phyloP scores from a whole-genome alignment of 2,329 filamentous ascomycete species.

The Fusarium citri region DNA sequence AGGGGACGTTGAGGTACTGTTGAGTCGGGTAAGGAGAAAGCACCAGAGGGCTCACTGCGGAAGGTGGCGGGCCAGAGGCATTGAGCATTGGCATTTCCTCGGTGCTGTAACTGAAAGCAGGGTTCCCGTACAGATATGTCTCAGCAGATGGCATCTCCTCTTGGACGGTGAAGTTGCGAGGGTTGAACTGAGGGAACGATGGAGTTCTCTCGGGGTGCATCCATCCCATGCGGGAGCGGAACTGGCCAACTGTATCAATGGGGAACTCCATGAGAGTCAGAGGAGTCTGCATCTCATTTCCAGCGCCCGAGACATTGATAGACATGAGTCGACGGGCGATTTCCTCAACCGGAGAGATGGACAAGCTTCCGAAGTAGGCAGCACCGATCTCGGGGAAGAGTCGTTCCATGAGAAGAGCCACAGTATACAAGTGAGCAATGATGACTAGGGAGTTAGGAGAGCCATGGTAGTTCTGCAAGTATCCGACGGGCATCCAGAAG shows the following conservation, averaged over 20 bases:
- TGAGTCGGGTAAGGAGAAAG: conserved; percentile 66
- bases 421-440: conserved; percentile 91
- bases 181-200: conserved; percentile 71
- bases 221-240: conserved; percentile 77
- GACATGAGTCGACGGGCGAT: conserved; percentile 81
- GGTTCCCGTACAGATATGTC: conserved; percentile 66
- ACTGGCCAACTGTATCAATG: conserved; percentile 74
- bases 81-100: conserved; percentile 70
- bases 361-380: conserved; percentile 85
- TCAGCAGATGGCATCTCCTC: conserved; percentile 58
- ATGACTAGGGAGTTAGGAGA: conserved; percentile 84
- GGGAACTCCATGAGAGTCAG: conserved; percentile 78
- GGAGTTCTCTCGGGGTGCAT: conserved; percentile 67
- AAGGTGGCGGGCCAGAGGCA: conserved; percentile 55
- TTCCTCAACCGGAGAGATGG: conserved; percentile 84
- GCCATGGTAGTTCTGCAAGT: conserved; percentile 79
- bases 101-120: conserved; percentile 72
- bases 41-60: conserved; percentile 65
- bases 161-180: conserved; percentile 64
- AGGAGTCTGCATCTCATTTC: conserved; percentile 70
- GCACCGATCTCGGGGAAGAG: conserved; percentile 92
- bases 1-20: conserved; percentile 73
- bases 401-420: conserved; percentile 87
- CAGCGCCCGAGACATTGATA: conserved; percentile 71
- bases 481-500: conserved; percentile 92